These are phyloP conservation scores for Vickermania ingenoplastis DNA, from an alignment of 208 protist genomes.

Conservation along the genomic window DNA sequence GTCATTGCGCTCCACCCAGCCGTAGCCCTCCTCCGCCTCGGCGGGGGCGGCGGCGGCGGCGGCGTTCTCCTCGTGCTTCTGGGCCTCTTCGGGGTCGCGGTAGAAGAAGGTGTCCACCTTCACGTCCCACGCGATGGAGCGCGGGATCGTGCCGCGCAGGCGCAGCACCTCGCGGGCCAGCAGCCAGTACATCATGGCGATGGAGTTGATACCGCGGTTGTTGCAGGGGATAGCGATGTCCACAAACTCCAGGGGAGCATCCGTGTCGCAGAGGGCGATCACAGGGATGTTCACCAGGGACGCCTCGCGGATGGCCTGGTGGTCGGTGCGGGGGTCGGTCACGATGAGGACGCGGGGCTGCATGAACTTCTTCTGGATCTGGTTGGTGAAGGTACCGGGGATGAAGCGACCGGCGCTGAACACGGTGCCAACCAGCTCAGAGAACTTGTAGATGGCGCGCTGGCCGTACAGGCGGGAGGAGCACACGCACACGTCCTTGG, in stretches of 20 bases:
- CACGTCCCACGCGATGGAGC: constrained; percentile 94
- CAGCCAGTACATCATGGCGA: constrained; percentile 99
- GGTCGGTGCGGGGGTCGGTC: constrained; percentile 95
- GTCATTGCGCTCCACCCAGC: constrained; percentile 71
- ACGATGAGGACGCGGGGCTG: constrained; percentile 98
- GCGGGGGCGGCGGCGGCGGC: constrained; percentile 30
- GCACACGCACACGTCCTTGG: constrained; percentile 95
- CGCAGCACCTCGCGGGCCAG: constrained; percentile 97
- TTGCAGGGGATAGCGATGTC: constrained; percentile 99
- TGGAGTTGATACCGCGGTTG: constrained; percentile 93
- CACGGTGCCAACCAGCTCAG: constrained; percentile 89
- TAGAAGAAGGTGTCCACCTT: constrained; percentile 99
- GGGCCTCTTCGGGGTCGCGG: constrained; percentile 91
- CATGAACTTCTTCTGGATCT: constrained; percentile 97
- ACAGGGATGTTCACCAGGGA: constrained; percentile 98
- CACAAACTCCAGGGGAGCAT: constrained; percentile 94
- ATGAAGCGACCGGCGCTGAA: constrained; percentile 94
- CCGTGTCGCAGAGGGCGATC: constrained; percentile 98
- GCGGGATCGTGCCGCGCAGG: constrained; percentile 90
- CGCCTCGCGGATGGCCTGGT: constrained; percentile 95
- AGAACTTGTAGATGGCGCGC: constrained; percentile 97
- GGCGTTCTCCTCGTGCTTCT: constrained; percentile 84
- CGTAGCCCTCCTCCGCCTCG: constrained; percentile 52
- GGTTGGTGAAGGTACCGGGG: constrained; percentile 99
- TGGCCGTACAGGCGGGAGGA: constrained; percentile 92